phyloP scores from a whole-genome alignment of 2,329 filamentous ascomycete genomes.

The Chrysoporthe austroafricana region DNA sequence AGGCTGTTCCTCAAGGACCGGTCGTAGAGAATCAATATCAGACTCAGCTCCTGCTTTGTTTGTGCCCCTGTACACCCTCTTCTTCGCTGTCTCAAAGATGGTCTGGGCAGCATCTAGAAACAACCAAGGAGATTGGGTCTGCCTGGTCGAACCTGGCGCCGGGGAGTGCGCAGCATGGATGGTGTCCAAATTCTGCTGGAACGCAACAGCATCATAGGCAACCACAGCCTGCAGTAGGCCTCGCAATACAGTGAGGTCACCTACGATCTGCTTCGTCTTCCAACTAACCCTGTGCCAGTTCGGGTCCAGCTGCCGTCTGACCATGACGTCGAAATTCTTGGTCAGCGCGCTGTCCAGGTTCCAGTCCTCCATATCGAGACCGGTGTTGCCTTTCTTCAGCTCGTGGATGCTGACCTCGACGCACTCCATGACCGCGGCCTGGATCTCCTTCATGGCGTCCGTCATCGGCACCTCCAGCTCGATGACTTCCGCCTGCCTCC shows the following conservation, averaged over 20 bases:
- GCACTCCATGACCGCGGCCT: conserved; percentile 93
- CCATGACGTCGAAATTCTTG: conserved; percentile 86
- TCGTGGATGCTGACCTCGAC: conserved; percentile 94
- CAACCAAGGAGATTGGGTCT: conserved; percentile 93
- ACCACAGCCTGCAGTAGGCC: conserved; percentile 82
- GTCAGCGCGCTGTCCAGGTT: conserved; percentile 91
- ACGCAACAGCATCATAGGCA: conserved; percentile 86
- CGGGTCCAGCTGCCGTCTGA: conserved; percentile 88
- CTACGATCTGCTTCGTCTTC: conserved; percentile 93
- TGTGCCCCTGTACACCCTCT: conserved; percentile 79
- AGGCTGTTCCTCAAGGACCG: conserved; percentile 89
- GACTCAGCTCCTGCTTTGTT: conserved; percentile 56
- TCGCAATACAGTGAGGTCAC: conserved; percentile 81
- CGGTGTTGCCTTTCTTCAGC: conserved; percentile 86
- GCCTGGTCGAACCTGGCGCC: conserved; percentile 81
- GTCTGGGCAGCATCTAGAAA: conserved; percentile 94
- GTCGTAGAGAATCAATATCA: conserved; percentile 66
- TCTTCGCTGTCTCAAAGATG: conserved; percentile 88
- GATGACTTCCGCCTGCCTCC: conserved; percentile 93
- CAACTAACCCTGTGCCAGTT: conserved; percentile 97
- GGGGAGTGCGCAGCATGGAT: conserved; percentile 90
- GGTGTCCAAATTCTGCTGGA: conserved; percentile 91
- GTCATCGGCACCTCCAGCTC: conserved; percentile 97
- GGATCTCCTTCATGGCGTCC: conserved; percentile 88
- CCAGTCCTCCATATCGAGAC: conserved; percentile 96